Evolutionary conservation across 169 alveolate genomes (phyloP), one percentile per base, ranked within the genome.

Genomic region (Theileria annulata): DNA sequence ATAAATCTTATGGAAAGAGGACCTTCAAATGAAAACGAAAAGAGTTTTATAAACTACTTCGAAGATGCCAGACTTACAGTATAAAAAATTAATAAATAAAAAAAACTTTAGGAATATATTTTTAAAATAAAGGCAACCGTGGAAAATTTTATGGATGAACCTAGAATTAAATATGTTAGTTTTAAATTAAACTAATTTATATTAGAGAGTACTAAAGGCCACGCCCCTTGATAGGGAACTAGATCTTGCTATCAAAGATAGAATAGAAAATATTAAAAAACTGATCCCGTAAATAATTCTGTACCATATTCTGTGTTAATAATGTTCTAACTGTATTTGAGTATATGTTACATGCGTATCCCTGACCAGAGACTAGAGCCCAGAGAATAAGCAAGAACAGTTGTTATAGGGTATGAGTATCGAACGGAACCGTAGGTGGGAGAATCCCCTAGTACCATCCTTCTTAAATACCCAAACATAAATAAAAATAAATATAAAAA

Each of bases 61-160:
- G 90, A 83, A 71, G 90, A 83, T 30, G 90, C 86, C 19, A 58
- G 90, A 23, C 90, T 83, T 9, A 23, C 85, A 23, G 80, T 73
- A 33, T 19, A 82, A 4, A 21, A 30, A 27, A 23, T 35, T 9
- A 48, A 21, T 0, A 59, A 23, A 48, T 19, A 17, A 70, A 31
- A 70, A 19, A 17, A 48, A n/a, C 9, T 19, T n/a, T 73, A 73
- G 49, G 90, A 83, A 72, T 76, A 28, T 60, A 69, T 83, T 42
- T 83, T 83, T 67, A 83, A 83, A 59, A 37, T 83, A 1, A 51
- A 47, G 51, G 90, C 79, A 2, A 60, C 74, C 31, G 72, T 48
- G 19, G 87, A 83, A 49, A 76, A 60, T 59, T 83, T 67, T 77
- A 75, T 83, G 85, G 90, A 76, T 30, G 90, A 76, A n/a, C 78